These are phyloP conservation scores for Hysterangium stoloniferum DNA, from an alignment of 768 basidiomycete species.

Conservation along the genomic window DNA sequence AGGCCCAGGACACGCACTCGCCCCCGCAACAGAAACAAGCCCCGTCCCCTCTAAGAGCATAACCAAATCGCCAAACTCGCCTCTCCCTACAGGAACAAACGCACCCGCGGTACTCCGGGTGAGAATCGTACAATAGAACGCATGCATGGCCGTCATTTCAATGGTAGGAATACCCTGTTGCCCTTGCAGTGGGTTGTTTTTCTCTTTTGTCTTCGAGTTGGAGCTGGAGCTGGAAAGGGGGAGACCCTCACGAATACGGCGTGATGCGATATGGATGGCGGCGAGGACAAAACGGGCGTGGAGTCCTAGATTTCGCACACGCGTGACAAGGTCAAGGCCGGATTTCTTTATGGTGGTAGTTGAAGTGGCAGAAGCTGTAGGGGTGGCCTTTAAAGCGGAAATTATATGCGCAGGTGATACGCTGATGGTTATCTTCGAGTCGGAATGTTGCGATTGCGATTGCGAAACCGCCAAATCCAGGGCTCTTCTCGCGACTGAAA, in stretches of 20 bases:
- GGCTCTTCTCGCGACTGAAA: constrained; percentile 74
- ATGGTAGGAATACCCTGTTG: constrained; percentile 27
- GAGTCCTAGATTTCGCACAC: constrained; percentile 61
- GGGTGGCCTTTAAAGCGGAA: constrained; percentile 56
- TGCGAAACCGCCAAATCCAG: constrained; percentile 57
- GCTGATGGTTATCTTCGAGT: constrained; percentile 17
- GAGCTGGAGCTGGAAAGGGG: constrained; percentile 34
- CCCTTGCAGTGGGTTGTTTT: constrained; percentile 45
- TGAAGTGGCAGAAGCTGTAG: constrained; percentile 19
- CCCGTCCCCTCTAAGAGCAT: constrained; percentile 70
- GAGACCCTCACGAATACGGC: constrained; percentile 52
- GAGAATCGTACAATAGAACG: constrained; percentile 56
- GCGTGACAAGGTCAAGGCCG: constrained; percentile 56
- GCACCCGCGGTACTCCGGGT: constrained; percentile 37
- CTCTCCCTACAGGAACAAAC: constrained; percentile 57
- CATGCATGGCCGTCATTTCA: constrained; percentile 54
- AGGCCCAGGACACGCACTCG: background rate
- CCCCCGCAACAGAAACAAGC: constrained; percentile 36
- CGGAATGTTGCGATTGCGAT: constrained; percentile 28
- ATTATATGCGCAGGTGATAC: constrained; percentile 66
- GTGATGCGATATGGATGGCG: constrained; percentile 53
- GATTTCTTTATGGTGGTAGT: constrained; percentile 14
- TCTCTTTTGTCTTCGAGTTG: constrained; percentile 25
- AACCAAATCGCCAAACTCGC: constrained; percentile 68
- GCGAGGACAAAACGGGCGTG: constrained; percentile 69